Base-by-base conservation (phyloP, 257 asterid species). In the Fraxinus americana region DNA sequence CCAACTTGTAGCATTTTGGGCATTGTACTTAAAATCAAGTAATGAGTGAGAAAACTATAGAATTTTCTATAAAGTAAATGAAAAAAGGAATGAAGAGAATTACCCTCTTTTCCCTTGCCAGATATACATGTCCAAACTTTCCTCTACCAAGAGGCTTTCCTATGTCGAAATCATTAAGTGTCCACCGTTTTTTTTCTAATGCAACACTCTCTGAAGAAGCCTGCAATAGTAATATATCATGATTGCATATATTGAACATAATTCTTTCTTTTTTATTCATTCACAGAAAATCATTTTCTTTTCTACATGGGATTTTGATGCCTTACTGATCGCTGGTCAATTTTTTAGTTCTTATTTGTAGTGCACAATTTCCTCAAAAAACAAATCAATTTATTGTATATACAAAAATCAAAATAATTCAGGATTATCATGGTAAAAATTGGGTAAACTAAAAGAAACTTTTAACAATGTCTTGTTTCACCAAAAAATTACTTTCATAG, bases 131-230 rank as follows among this genome's bases (percentile, higher is more conserved):
- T 7, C 98, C 97, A 82, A 93, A 93, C 83, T 94, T 94, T 72
- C 97, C 98, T 83, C 96, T 87, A 36, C 98, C 97, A 16, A 93
- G 97, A 81, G 98, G 96, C 88, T 91, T 93, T 77, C 98, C 98
- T 35, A 93, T 87, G 80, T 93, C 97, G 17, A 92, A 93, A 80
- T 92, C 97, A 41, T 78, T 86, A 52, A 93, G 83, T 35, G 88
- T 87, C 97, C 98, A 93, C 72, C 97, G 87, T 88, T 86, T 89
- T 75, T 87, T 87, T 87, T 89, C 91, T 66, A 84, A 85, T 76
- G 88, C 86, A 10, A 86, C 73, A 76, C 86, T 84, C 87, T 85
- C 90, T 12, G 88, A 78, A 61, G 89, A 81, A 32, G 80, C 89
- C 96, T 93, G 74, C 35, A 73, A 63, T 73, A 68, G 73, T 65